Evolutionary conservation across 2,329 filamentous ascomycete species (phyloP).

Genomic region (Coniochaeta prunicola): DNA sequence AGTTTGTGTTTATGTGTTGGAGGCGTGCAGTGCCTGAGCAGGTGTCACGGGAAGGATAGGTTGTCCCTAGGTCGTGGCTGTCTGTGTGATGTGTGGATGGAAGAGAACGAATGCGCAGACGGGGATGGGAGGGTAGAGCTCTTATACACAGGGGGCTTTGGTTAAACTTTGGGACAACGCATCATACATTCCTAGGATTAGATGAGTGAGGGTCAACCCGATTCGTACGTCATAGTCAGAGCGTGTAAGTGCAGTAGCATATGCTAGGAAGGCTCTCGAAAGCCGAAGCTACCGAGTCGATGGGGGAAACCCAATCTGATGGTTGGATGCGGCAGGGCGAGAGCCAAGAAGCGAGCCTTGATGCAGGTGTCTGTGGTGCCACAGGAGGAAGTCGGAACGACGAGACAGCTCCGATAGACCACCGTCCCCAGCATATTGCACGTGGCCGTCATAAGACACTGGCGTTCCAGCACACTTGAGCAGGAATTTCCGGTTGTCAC

Average conservation of each 20-base stretch:
- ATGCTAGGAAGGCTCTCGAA: background rate
- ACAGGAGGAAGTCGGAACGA: background rate
- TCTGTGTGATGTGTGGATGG: background rate
- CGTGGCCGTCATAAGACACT: background rate
- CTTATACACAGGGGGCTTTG: background rate
- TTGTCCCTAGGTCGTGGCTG: background rate
- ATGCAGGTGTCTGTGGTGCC: background rate
- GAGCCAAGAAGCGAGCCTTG: background rate
- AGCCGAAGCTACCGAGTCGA: background rate
- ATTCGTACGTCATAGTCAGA: constrained; percentile 1
- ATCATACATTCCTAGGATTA: constrained; percentile 1
- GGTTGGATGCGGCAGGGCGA: background rate
- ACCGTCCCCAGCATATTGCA: background rate
- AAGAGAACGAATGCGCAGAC: background rate
- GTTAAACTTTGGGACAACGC: background rate
- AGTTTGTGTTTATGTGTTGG: background rate
- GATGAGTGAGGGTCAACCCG: background rate
- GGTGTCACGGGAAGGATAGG: background rate
- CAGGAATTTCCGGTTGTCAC: background rate
- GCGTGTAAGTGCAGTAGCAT: too few relatives aligned
- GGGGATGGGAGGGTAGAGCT: background rate
- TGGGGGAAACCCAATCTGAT: background rate
- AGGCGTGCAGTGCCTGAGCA: background rate
- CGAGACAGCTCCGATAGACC: background rate
- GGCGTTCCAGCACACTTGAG: background rate